Base-by-base conservation (phyloP, 1,284 basidiomycete species). In the Coniophora puteana region DNA sequence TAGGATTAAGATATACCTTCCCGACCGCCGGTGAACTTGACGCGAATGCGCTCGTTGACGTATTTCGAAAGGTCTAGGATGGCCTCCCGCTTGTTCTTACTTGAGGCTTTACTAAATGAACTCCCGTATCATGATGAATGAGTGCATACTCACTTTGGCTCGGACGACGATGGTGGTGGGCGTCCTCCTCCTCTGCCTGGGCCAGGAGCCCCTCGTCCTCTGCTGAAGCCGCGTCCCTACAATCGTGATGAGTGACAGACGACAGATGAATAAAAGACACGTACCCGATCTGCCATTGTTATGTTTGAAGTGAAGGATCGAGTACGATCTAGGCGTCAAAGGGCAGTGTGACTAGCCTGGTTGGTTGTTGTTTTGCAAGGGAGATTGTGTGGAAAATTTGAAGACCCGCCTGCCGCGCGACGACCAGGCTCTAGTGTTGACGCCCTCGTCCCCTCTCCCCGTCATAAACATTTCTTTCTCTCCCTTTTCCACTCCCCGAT, bases 51-150 rank as follows among this genome's bases (percentile, higher is more conserved):
- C 65, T 94, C 84, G 65, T 97, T 91, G 37, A 89, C 85, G 57
- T 96, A 98, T 62, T 95, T 94, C 44, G 89, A 82, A 29, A 99
- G 80, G 66, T 98, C 94, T 22, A 99, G 80, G 63, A 99, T 98
- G 23, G 91, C 90, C 66, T 99, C 95, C 37, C 91, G 81, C 63
- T 91, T 93, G 37, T 92, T 91, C 63, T 92, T 92, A 40, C 58
- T 59, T 60, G 49, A 48, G 48, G 51, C 46, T 54, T 42, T 46
- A 61, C 58, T 61, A 61, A 41, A 52, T 28, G 48, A 44, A 51
- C 46, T 39, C 37, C 8, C 10, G 34, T 13, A 35, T 40, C 14
- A 16, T 35, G 18, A 7, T 32, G 36, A 35, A 32, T 25, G 24
- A 10, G 40, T 34, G 28, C 14, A 18, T 16, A 45, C 58, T 47